These are phyloP conservation scores for Phytophthora agathidicida DNA, from an alignment of 352 stramenopile species.

Conservation along the genomic window DNA sequence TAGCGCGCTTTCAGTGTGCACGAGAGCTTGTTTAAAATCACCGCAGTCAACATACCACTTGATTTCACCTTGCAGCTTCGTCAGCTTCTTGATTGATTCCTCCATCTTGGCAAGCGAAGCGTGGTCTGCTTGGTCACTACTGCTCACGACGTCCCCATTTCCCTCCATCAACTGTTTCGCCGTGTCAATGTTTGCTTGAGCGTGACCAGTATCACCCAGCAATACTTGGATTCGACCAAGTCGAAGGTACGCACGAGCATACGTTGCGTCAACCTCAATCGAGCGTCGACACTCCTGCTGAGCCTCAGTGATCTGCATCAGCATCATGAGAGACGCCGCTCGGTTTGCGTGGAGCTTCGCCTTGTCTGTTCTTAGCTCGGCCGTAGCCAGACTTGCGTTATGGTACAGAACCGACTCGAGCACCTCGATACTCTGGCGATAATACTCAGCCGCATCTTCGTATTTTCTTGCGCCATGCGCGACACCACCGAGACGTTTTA, in stretches of 20 bases:
- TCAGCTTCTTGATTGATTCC: slow-evolving; percentile 52
- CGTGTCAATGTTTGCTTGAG: slow-evolving; percentile 55
- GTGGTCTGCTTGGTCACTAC: slow-evolving; percentile 44
- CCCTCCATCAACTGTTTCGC: slow-evolving; percentile 51
- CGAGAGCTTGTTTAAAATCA: slow-evolving; percentile 54
- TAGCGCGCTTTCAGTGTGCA: slow-evolving; percentile 58
- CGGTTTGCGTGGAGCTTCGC: slow-evolving; percentile 84
- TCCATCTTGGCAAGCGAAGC: slow-evolving; percentile 64
- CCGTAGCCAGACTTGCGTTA: slow-evolving; percentile 38
- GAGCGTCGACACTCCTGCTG: slow-evolving; percentile 69
- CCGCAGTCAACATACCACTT: slow-evolving; percentile 60
- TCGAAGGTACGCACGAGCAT: slow-evolving; percentile 78
- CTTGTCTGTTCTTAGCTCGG: slow-evolving; percentile 68
- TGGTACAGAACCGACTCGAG: slow-evolving; percentile 48
- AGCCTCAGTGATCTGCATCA: slow-evolving; percentile 73
- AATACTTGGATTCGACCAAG: slow-evolving; percentile 74
- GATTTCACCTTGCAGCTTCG: slow-evolving; percentile 52
- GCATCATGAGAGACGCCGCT: slow-evolving; percentile 81
- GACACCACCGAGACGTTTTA: slow-evolving; percentile 62
- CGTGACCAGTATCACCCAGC: slow-evolving; percentile 58
- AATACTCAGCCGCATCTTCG: slow-evolving; percentile 60
- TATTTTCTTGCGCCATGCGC: slow-evolving; percentile 54
- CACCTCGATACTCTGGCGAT: slow-evolving; percentile 57
- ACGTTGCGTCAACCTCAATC: slow-evolving; percentile 68
- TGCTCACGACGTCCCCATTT: slow-evolving; percentile 10